phyloP scores from a whole-genome alignment of 2,329 filamentous ascomycete genomes.

The Purpureocillium lavendulum region DNA sequence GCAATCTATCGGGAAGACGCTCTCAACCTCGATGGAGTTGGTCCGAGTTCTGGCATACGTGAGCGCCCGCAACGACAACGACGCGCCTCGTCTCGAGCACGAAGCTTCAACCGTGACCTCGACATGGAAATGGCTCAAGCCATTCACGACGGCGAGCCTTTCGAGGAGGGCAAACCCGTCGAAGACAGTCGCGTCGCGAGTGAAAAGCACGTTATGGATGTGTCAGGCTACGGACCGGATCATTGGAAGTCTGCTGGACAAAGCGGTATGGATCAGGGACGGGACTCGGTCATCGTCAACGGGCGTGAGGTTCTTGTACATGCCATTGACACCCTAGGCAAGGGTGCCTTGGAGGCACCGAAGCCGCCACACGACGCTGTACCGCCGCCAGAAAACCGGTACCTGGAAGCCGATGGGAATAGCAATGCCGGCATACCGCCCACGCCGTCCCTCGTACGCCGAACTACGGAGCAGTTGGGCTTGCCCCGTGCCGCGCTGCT shows the following conservation, averaged over 20 bases:
- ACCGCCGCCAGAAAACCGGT: conserved; percentile 18
- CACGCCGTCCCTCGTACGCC: conserved; percentile 44
- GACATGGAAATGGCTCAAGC: conserved; percentile 37
- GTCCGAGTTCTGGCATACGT: neutral
- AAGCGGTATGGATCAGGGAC: conserved; percentile 51
- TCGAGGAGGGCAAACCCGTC: neutral
- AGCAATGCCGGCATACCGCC: conserved; percentile 40
- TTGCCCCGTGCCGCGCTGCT: conserved; percentile 62
- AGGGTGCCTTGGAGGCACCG: conserved; percentile 41
- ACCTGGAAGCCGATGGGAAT: conserved; percentile 21
- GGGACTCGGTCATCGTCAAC: conserved; percentile 62
- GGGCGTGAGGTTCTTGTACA: conserved; percentile 65
- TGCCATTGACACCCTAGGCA: conserved; percentile 55
- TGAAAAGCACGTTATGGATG: conserved; percentile 59
- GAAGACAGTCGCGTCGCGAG: conserved; percentile 25
- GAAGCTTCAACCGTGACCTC: conserved; percentile 66
- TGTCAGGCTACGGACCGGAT: conserved; percentile 71
- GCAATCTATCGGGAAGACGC: conserved; percentile 47
- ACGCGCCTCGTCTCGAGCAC: conserved; percentile 12
- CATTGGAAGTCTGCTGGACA: conserved; percentile 61
- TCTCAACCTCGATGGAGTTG: neutral
- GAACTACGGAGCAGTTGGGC: conserved; percentile 58
- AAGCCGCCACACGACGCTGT: conserved; percentile 22
- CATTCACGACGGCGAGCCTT: conserved; percentile 20
- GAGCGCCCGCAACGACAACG: conserved; percentile 34